These are phyloP conservation scores for Delphinella strobiligena DNA, from an alignment of 2,329 filamentous ascomycete species.

Conservation along the genomic window DNA sequence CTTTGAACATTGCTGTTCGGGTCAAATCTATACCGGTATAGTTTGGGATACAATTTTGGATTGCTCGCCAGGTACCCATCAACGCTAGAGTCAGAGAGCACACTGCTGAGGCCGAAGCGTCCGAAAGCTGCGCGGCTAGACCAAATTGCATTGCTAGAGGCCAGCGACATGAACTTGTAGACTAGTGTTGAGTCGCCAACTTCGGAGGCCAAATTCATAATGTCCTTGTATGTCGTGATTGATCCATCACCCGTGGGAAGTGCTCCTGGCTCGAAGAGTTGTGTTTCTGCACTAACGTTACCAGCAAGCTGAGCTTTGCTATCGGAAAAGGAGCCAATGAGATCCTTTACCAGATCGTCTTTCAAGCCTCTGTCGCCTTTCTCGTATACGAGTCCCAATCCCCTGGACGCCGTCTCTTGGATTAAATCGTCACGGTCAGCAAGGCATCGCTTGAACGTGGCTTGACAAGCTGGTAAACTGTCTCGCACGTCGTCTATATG, in stretches of 20 bases:
- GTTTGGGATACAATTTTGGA: constrained; percentile 87
- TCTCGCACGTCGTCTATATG: constrained; percentile 62
- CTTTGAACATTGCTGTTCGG: constrained; percentile 84
- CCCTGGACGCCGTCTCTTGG: constrained; percentile 87
- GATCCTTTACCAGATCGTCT: constrained; percentile 71
- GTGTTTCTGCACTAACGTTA: constrained; percentile 80
- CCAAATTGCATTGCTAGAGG: constrained; percentile 93
- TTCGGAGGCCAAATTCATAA: constrained; percentile 88
- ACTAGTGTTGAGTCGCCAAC: constrained; percentile 93
- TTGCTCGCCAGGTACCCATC: constrained; percentile 62
- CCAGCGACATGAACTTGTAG: constrained; percentile 96
- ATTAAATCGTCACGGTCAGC: constrained; percentile 86
- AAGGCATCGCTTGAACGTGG: constrained; percentile 76
- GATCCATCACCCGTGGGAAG: constrained; percentile 83
- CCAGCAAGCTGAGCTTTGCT: constrained; percentile 55
- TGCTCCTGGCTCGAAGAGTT: constrained; percentile 84
- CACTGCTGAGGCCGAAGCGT: constrained; percentile 80
- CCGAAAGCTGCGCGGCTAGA: constrained; percentile 94
- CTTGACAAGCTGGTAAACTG: constrained; percentile 66
- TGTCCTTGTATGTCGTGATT: constrained; percentile 94
- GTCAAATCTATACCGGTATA: constrained; percentile 90
- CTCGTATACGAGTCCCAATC: constrained; percentile 86
- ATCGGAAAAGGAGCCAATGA: constrained; percentile 78
- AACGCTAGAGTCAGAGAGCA: constrained; percentile 71
- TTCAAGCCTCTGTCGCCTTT: constrained; percentile 73